Percentiles rank a stretch among this genome's conserved stretches.
Conservation (phyloP, 345 rosid species). For the Syzygium aqueum region DNA sequence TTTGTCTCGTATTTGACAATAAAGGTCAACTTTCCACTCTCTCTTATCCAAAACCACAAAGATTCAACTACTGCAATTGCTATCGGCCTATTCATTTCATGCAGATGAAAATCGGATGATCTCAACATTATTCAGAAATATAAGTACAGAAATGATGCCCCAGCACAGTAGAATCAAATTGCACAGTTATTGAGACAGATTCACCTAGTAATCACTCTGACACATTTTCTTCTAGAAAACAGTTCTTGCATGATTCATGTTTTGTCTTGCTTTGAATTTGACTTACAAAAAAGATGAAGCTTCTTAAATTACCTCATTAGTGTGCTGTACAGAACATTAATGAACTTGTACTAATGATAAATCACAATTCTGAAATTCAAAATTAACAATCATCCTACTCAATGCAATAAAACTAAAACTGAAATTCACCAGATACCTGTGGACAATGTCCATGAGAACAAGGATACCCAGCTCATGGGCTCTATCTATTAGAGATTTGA, state of each 20-base stretch:
- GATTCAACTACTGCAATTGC: background rate
- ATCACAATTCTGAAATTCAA: background rate
- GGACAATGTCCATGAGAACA: slow-evolving; percentile 99
- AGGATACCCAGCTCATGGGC: slow-evolving; percentile 92
- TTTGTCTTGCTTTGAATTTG: background rate
- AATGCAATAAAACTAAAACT: background rate
- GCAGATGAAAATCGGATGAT: background rate
- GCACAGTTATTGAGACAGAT: background rate
- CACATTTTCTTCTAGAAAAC: background rate
- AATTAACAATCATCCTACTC: background rate
- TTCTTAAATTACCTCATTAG: background rate
- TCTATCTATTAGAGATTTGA: slow-evolving; percentile 87
- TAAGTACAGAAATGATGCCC: background rate
- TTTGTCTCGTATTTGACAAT: background rate
- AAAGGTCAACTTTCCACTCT: background rate
- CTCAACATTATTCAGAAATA: background rate
- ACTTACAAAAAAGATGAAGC: background rate
- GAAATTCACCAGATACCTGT: slow-evolving; percentile 45
- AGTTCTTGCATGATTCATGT: background rate
- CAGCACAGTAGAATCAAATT: background rate
- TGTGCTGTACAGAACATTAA: background rate
- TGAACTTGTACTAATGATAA: background rate
- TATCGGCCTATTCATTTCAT: background rate
- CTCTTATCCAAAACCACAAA: background rate
- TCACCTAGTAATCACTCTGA: background rate